Base-by-base conservation (phyloP, 2,329 filamentous ascomycete genomes). In the Xylaria sp. region DNA sequence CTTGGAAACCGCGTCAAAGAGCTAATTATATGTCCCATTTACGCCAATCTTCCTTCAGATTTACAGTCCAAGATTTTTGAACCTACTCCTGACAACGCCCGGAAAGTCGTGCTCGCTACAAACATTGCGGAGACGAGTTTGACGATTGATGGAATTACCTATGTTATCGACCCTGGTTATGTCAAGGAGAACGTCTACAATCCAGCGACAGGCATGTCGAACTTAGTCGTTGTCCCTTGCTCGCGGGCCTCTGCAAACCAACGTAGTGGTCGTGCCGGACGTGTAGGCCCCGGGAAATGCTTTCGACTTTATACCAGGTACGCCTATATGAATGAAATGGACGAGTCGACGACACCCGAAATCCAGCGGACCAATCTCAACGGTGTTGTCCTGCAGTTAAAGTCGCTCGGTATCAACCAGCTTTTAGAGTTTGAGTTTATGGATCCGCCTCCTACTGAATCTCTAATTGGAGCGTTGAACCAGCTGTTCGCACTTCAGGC, bases 101-200 rank as follows among this genome's bases (percentile, higher is more conserved):
- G 96, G 32, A 99, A 98, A 78, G 93, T 98, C 0, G 93, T 99
- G 0, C 82, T 98, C 43, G 94, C 95, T 0, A 98, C 96, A 2
- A 99, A 99, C 77, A 98, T 99, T 79, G 96, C 96, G 2, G 96
- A 99, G 79, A 99, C 96, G 0, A 94, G 90, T 83, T 82, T 99
- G 76, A 99, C 96, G 0, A 97, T 99, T 66, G 94, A 98, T 77
- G 95, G 94, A 18, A 97, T 98, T 67, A 92, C 95, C 9, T 97
- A 97, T 78, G 96, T 98, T 41, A 97, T 98, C 67, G 96, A 99
- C 74, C 93, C 93, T 0, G 96, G 96, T 0, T 97, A 97, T 72
- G 93, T 96, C 70, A 99, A 99, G 79, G 93, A 98, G 77, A 97
- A 97, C 73, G 88, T 94, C 1, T 98, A 95, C 82, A 97, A 97